A percentile compares a stretch with the other conserved stretches of the same genome.
Evolutionary conservation across 305 asterid species (phyloP).

Genomic region (Fraxinus platypoda): DNA sequence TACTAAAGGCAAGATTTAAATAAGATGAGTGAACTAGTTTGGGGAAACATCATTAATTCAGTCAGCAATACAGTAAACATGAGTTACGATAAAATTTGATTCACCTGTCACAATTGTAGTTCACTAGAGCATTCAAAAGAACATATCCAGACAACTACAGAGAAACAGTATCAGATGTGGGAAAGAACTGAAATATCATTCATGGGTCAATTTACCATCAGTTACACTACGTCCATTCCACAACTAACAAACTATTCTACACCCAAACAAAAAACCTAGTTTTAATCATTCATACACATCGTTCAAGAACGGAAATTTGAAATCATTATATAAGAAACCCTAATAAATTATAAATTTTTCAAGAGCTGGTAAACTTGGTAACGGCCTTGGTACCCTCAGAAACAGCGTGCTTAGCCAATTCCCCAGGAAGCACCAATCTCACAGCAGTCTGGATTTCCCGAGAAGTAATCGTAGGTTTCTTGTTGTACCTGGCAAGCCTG

Average conservation of each 20-base stretch:
- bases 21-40: no score
- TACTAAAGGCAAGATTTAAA: no score
- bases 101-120: no score
- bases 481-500: slow-evolving; percentile 57
- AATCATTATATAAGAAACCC: slow-evolving; percentile 1
- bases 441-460: slow-evolving; percentile 73
- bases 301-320: neutral
- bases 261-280: neutral
- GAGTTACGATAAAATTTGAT: neutral
- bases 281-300: neutral
- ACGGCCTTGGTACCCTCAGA: slow-evolving; percentile 72
- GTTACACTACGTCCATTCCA: neutral
- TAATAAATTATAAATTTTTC: neutral
- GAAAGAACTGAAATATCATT: neutral
- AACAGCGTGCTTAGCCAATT: slow-evolving; percentile 65
- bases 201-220: neutral
- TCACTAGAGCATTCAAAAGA: no score
- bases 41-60: neutral
- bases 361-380: slow-evolving; percentile 64
- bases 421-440: slow-evolving; percentile 63
- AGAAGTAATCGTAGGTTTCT: slow-evolving; percentile 68
- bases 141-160: no score
- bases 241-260: no score
- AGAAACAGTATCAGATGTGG: neutral
- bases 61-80: neutral